Evolutionary conservation across 192 early-diverging fungal genomes (phyloP).

Genomic region (Diversispora epigaea): DNA sequence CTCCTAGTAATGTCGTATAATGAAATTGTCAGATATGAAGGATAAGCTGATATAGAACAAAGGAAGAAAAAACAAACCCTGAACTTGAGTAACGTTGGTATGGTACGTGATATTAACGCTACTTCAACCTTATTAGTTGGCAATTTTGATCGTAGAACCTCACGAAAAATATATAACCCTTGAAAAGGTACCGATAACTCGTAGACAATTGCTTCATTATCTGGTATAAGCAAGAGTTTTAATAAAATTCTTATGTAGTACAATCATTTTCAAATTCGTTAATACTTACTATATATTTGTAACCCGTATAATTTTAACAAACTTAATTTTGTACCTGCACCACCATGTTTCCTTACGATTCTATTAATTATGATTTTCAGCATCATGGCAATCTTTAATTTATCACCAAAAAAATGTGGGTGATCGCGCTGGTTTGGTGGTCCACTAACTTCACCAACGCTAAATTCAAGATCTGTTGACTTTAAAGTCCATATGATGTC

Average conservation of each 20-base stretch:
- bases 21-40: background rate
- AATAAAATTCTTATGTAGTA: too few relatives aligned
- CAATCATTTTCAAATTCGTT: conserved; percentile 27
- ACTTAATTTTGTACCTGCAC: conserved; percentile 10
- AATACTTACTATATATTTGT: conserved; percentile 25
- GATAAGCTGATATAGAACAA: conserved; percentile 14
- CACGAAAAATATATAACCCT: conserved; percentile 24
- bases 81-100: conserved; percentile 11
- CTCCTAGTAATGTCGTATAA: background rate
- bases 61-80: conserved; percentile 6
- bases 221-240: conserved; percentile 2
- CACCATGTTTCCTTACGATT: conserved; percentile 11
- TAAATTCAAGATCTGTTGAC: conserved; percentile 23
- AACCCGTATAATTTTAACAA: conserved; percentile 22
- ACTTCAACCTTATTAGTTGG: conserved; percentile 9
- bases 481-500: conserved; percentile 16
- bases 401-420: conserved; percentile 15
- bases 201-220: conserved; percentile 21
- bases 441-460: conserved; percentile 19
- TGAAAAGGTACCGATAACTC: conserved; percentile 1
- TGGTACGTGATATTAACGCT: conserved; percentile 9
- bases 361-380: conserved; percentile 24
- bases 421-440: conserved; percentile 18
- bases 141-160: conserved; percentile 2
- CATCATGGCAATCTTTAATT: conserved; percentile 22